Evolutionary conservation across 306 rosid genomes (phyloP).

Genomic region (Ceratonia siliqua): DNA sequence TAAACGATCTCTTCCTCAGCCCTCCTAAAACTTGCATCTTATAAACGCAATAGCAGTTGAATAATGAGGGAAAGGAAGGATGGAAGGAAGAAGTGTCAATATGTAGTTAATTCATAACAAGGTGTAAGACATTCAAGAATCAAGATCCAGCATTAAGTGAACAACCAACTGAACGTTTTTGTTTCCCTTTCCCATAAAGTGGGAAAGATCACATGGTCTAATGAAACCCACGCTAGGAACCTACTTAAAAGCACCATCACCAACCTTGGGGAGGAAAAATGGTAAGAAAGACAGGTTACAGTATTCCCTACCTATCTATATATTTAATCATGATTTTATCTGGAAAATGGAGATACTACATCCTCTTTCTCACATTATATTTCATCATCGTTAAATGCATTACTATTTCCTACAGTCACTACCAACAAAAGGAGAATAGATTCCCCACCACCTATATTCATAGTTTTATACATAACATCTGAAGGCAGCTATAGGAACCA

Average conservation of each 20-base stretch:
- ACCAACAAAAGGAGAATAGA: not conserved
- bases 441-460: not conserved
- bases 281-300: not conserved
- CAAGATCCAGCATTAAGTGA: too few relatives aligned
- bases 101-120: not conserved
- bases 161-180: slow-evolving; percentile 8
- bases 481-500: slow-evolving; percentile 12
- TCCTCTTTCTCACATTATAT: not conserved
- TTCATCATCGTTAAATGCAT: not conserved
- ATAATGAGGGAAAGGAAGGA: not conserved
- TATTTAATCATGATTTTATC: not conserved
- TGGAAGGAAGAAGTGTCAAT: not conserved
- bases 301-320: not conserved
- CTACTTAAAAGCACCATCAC: not conserved
- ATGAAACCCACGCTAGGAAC: not conserved
- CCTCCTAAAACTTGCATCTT: not conserved
- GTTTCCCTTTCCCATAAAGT: not conserved
- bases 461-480: slow-evolving; percentile 7
- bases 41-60: not conserved
- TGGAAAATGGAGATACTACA: not conserved
- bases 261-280: not conserved
- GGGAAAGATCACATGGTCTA: not conserved
- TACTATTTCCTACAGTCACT: not conserved
- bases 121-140: not conserved
- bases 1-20: not conserved